phyloP scores from a whole-genome alignment of 495 filamentous ascomycete species.

The Podospora anserina region DNA sequence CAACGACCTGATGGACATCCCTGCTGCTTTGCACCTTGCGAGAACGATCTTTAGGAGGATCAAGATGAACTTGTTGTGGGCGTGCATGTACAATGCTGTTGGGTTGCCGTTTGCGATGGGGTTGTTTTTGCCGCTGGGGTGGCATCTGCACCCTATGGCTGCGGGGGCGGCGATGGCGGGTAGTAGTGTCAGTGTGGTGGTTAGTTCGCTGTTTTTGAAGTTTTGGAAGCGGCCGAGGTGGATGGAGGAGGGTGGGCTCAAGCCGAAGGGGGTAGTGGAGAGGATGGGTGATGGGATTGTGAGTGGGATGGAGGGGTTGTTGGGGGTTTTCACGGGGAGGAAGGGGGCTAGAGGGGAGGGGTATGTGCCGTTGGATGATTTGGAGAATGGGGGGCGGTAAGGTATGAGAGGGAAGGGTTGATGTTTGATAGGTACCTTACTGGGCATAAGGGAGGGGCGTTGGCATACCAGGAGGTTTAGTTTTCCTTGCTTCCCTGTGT shows the following conservation, averaged over 20 bases:
- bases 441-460: background rate
- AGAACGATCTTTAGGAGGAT: constrained; percentile 87
- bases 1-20: constrained; percentile 86
- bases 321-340: constrained; percentile 34
- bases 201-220: constrained; percentile 76
- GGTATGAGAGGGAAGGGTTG: background rate
- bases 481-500: background rate
- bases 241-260: constrained; percentile 66
- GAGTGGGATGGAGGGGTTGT: constrained; percentile 38
- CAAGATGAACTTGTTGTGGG: constrained; percentile 89
- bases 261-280: constrained; percentile 41
- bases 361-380: constrained; percentile 56
- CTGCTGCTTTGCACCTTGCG: constrained; percentile 77
- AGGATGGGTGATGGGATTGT: constrained; percentile 43
- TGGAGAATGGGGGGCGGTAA: background rate
- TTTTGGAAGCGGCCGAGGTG: constrained; percentile 83
- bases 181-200: constrained; percentile 85
- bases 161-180: constrained; percentile 93
- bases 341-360: constrained; percentile 48
- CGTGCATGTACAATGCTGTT: constrained; percentile 86
- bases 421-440: background rate
- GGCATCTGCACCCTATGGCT: constrained; percentile 88
- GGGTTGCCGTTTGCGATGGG: constrained; percentile 98
- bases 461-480: background rate
- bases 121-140: constrained; percentile 81